Conservation (phyloP, 495 filamentous ascomycete species). For the Neurospora discreta region DNA sequence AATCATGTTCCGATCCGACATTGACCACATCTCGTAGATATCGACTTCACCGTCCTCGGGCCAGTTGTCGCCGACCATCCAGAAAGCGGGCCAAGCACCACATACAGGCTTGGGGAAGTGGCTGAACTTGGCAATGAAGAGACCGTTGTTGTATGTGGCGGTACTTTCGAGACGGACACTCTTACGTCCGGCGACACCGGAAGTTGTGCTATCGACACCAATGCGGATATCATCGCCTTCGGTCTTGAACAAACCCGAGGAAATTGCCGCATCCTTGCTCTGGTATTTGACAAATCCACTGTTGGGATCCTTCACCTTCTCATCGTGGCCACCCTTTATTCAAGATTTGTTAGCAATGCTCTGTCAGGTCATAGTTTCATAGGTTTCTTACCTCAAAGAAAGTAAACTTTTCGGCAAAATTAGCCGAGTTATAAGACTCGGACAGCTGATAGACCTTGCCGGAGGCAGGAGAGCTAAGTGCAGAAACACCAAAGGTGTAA, state of each 20-base stretch:
- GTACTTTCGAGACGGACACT: conserved; percentile 60
- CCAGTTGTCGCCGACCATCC: conserved; percentile 69
- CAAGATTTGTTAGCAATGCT: background rate
- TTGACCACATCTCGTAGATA: conserved; percentile 78
- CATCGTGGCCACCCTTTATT: conserved; percentile 1
- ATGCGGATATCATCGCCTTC: conserved; percentile 36
- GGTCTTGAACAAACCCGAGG: conserved; percentile 41
- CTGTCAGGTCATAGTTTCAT: background rate
- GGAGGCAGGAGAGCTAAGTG: conserved; percentile 3
- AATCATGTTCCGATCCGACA: conserved; percentile 49
- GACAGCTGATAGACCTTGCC: conserved; percentile 25
- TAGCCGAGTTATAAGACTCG: conserved; percentile 34
- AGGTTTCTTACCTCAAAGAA: conserved; percentile 31
- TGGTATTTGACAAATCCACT: conserved; percentile 57
- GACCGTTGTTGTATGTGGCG: conserved; percentile 50
- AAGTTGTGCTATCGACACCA: conserved; percentile 31
- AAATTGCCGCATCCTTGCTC: conserved; percentile 38
- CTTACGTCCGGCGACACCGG: conserved; percentile 40
- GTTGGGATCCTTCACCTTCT: conserved; percentile 44
- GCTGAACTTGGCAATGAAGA: conserved; percentile 59
- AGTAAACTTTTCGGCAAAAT: conserved; percentile 43
- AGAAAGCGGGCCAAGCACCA: conserved; percentile 51
- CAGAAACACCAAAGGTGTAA: conserved; percentile 20
- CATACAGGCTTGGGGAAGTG: conserved; percentile 60
- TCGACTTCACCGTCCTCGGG: conserved; percentile 75